Evolutionary conservation across 2,329 filamentous ascomycete species (phyloP), one percentile per base, ranked within the genome.

Genomic region (Dactylonectria macrodidyma): DNA sequence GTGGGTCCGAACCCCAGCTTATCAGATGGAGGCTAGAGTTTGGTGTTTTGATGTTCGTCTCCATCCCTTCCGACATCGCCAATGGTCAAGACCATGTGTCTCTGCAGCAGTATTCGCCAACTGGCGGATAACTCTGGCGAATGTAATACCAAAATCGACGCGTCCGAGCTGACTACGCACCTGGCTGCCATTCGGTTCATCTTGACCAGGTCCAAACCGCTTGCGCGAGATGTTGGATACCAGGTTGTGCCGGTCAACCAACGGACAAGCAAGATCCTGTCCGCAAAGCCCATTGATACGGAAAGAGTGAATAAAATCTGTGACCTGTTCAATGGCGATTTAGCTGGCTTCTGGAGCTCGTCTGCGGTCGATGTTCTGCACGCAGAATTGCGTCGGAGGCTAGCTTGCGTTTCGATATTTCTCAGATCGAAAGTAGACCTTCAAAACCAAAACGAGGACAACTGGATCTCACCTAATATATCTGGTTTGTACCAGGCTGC

Each of bases 341-440:
- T 70, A 0, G 62, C 68, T 7, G 60, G 59, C 0, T 80, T 80
- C 36, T 80, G 78, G 78, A 30, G 36, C 26, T 30, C 26, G 0
- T 12, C 22, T 0, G n/a, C 66, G 0, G 69, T 65, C 2, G 68
- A 73, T 30, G 46, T 52, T 3, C 47, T 73, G 0, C 71, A 73
- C 3, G 46, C 70, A 1, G 78, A 79, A 7, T 5, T 80, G 10
- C 69, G 76, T 2, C 68, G 78, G 2, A 71, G 78, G 0, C 56
- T 80, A 8, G 73, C 74, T 0, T 79, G 78, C 9, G 66, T 78
- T 2, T 74, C 75, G 1, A 67, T 78, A 19, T 78, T 78, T 22
- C 61, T 80, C 8, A 68, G 75, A 12, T 79, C 77, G 0, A 75
- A 70, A 8, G 41, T 80, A 11, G 69, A 74, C 22, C 52, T 62